phyloP scores from a whole-genome alignment of 208 protist species.

The Trichomonas vaginalis region DNA sequence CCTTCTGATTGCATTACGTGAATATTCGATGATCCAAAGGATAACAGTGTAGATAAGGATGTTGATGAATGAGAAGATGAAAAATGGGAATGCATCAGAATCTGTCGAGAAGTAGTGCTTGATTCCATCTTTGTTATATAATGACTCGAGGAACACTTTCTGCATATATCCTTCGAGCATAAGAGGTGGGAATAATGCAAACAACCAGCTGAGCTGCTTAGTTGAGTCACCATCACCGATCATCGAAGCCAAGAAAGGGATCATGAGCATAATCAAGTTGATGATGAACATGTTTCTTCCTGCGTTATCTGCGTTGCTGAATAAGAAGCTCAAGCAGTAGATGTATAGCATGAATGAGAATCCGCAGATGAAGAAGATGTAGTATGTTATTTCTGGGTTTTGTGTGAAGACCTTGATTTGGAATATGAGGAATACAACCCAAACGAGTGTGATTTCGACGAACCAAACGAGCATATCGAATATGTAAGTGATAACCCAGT shows the following conservation, averaged over 20 bases:
- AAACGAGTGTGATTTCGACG: neutral
- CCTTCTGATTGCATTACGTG: neutral
- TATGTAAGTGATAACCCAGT: neutral
- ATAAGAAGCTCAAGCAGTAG: neutral
- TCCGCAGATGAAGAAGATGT: neutral
- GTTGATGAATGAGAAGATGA: neutral
- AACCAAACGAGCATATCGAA: neutral
- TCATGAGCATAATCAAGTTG: neutral
- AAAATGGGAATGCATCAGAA: neutral
- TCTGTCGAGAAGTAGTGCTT: neutral
- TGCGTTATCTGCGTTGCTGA: neutral
- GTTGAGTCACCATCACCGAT: neutral
- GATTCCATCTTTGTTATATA: neutral
- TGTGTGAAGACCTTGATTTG: neutral
- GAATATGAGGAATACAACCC: neutral
- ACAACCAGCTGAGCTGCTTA: neutral
- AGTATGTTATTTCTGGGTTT: neutral
- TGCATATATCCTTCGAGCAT: neutral
- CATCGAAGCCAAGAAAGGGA: neutral
- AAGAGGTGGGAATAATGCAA: neutral
- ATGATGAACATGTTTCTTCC: neutral
- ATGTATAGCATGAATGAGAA: neutral
- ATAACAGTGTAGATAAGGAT: neutral
- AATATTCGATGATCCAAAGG: neutral
- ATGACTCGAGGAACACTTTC: neutral